Conservation (phyloP, 2,329 filamentous ascomycete genomes). For the Aspergillus quadrilineatus region DNA sequence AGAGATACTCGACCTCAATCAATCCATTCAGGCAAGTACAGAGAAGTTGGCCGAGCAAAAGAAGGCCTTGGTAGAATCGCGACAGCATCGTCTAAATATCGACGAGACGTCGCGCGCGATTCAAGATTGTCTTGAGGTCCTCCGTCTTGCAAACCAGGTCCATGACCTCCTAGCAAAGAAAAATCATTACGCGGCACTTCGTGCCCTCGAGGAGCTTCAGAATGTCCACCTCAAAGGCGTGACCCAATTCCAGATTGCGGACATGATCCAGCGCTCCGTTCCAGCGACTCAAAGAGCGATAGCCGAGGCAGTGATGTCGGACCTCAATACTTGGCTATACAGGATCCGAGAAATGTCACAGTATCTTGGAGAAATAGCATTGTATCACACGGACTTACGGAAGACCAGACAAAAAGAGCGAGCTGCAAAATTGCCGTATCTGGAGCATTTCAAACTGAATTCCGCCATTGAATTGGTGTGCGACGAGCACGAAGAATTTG, state of each 20-base stretch:
- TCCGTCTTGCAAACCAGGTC: conserved; percentile 89
- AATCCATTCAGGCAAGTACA: conserved; percentile 92
- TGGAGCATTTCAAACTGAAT: conserved; percentile 85
- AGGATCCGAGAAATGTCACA: conserved; percentile 94
- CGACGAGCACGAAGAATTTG: conserved; percentile 93
- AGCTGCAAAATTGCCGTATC: conserved; percentile 69
- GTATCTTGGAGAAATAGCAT: conserved; percentile 91
- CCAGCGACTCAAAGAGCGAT: conserved; percentile 90
- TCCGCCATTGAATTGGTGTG: conserved; percentile 94
- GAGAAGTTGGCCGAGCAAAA: conserved; percentile 94
- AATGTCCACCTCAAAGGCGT: conserved; percentile 95
- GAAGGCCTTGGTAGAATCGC: conserved; percentile 87
- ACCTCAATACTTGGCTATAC: conserved; percentile 95
- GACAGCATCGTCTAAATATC: conserved; percentile 90
- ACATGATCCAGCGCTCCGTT: conserved; percentile 93
- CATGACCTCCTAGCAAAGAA: conserved; percentile 89
- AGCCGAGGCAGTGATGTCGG: conserved; percentile 93
- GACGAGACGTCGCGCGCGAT: conserved; percentile 86
- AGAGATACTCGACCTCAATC: conserved; percentile 88
- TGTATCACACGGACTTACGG: conserved; percentile 91
- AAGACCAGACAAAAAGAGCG: conserved; percentile 80
- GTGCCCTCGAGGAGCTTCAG: conserved; percentile 90
- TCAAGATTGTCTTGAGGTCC: conserved; percentile 85
- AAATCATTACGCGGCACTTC: conserved; percentile 91
- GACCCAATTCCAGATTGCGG: conserved; percentile 90